Evolutionary conservation across 2,329 filamentous ascomycete species (phyloP), one percentile per base, ranked within the genome.

Genomic region (Clarireedia paspali): DNA sequence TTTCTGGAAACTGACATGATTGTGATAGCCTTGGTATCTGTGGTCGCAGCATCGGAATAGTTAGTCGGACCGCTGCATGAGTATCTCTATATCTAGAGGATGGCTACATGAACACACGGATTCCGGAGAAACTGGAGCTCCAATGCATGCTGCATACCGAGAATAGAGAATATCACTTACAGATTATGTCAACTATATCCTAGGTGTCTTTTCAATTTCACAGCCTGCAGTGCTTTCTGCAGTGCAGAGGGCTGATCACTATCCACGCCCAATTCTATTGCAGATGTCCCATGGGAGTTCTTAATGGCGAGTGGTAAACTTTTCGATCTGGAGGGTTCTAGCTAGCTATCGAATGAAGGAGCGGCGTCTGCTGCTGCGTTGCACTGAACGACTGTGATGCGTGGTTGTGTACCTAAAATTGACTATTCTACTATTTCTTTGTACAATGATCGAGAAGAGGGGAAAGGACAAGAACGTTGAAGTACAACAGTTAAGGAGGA

Each of bases 1-100:
- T 81, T 80, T 72, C 79, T 80, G 72, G 70, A 72, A 73, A 71
- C 66, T 67, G 70, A 71, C 52, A 60, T 53, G 60, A 59, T 57
- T 56, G 62, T 56, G 61, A 61, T 65, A 60, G 67, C 63, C 65
- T 60, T 58, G 46, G 55, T 56, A 56, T 57, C 51, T 53, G 44
- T 38, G 44, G 30, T 48, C 47, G 24, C 30, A 61, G 58, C 54
- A 61, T 56, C 47, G 59, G 53, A 46, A 61, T 55, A 59, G 62
- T 69, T 58, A 70, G 67, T 64, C 64, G 63, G 63, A 61, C 57
- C 45, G 52, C 57, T 51, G 64, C 64, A 68, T 65, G 53, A 57
- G 53, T 54, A 51, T 57, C 55, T 60, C 61, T 38, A 46, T 56
- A 50, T 57, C 58, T 49, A 62, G 38, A 60, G 61, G 59, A 59